Evolutionary conservation across 805 yeast species (phyloP).

Genomic region (Barnettozyma siamensis): DNA sequence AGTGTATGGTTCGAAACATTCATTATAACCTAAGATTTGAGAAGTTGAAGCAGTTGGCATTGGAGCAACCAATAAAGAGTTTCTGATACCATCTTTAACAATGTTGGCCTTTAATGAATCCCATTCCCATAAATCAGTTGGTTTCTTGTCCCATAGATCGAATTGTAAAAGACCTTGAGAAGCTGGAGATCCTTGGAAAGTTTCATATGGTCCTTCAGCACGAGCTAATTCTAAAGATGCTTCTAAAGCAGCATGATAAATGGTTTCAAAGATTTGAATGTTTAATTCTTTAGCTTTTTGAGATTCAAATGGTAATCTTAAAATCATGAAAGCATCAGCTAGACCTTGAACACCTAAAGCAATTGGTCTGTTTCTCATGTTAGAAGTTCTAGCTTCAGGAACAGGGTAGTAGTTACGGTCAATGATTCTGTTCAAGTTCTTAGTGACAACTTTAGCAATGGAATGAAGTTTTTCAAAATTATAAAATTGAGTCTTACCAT

Average conservation of each 20-base stretch:
- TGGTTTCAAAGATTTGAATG: slow-evolving; percentile 87
- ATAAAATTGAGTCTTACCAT: slow-evolving; percentile 42
- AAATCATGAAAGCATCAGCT: slow-evolving; percentile 78
- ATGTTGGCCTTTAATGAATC: slow-evolving; percentile 56
- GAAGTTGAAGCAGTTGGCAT: slow-evolving; percentile 99
- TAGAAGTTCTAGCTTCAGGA: slow-evolving; percentile 66
- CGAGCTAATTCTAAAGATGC: slow-evolving; percentile 78
- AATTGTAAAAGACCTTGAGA: slow-evolving; percentile 80
- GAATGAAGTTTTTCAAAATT: slow-evolving; percentile 72
- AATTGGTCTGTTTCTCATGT: slow-evolving; percentile 82
- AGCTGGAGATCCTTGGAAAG: slow-evolving; percentile 84
- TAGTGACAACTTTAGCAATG: slow-evolving; percentile 69
- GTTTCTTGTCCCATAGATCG: slow-evolving; percentile 79
- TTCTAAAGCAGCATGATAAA: slow-evolving; percentile 90
- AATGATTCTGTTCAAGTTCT: slow-evolving; percentile 75
- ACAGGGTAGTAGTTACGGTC: slow-evolving; percentile 86
- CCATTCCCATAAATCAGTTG: slow-evolving; percentile 88
- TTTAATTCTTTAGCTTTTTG: slow-evolving; percentile 70
- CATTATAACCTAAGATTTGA: slow-evolving; percentile 88
- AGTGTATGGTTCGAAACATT: slow-evolving; percentile 94
- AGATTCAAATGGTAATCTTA: slow-evolving; percentile 85
- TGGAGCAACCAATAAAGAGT: slow-evolving; percentile 85
- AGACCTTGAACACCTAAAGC: slow-evolving; percentile 99
- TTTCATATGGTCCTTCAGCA: slow-evolving; percentile 60
- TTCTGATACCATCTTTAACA: slow-evolving; percentile 64